Percentiles rank a stretch among this genome's conserved stretches.
Evolutionary conservation across 78 protist species (phyloP).

Genomic region (Creolimax fragrantissima): DNA sequence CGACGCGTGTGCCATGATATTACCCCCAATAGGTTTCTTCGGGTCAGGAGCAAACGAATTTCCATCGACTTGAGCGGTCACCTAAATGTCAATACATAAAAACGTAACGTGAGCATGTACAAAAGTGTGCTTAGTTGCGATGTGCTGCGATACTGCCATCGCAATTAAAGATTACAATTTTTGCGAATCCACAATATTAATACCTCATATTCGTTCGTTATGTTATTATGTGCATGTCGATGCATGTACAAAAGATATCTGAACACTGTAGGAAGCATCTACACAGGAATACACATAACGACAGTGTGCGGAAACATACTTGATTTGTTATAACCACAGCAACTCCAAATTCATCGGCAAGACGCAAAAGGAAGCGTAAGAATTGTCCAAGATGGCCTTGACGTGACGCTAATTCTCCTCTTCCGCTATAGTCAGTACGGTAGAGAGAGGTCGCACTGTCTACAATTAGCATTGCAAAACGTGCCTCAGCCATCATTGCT

Average conservation of each 20-base stretch:
- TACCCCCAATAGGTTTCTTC: constrained; percentile 97
- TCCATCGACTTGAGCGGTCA: constrained; percentile 89
- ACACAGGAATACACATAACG: too few relatives aligned
- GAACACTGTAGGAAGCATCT: too few relatives aligned
- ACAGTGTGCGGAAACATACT: too few relatives aligned
- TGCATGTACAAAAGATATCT: too few relatives aligned
- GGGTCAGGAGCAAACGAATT: constrained; percentile 63
- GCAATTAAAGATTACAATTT: too few relatives aligned
- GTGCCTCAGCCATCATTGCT: constrained; percentile 94
- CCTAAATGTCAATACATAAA: constrained; percentile 98
- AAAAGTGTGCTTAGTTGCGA: too few relatives aligned
- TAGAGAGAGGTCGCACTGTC: constrained; percentile 95
- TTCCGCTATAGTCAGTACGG: constrained; percentile 93
- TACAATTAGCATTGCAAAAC: constrained; percentile 84
- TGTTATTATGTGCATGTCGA: too few relatives aligned
- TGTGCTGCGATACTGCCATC: too few relatives aligned
- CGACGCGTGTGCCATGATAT: constrained; percentile 99
- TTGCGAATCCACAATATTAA: too few relatives aligned
- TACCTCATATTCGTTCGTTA: too few relatives aligned
- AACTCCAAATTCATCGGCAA: constrained; percentile 84
- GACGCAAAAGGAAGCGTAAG: constrained; percentile 74
- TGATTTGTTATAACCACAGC: constrained; percentile 5
- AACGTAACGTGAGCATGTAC: constrained; percentile 95
- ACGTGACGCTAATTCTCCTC: constrained; percentile 94
- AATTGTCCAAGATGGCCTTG: constrained; percentile 94